Evolutionary conservation across 2,329 filamentous ascomycete species (phyloP).

Genomic region (Xylaria sp.): DNA sequence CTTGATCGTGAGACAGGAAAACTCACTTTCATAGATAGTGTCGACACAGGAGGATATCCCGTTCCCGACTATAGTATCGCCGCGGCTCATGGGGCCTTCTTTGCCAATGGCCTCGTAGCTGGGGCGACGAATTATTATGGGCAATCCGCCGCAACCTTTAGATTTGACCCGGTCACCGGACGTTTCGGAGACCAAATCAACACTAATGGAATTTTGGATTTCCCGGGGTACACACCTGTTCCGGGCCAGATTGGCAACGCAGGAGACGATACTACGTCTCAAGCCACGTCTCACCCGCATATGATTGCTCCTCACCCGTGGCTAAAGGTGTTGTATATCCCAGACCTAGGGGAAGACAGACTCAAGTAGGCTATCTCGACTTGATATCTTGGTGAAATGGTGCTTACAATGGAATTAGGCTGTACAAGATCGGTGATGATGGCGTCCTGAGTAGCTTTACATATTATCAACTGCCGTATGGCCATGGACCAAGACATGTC

Average conservation of each 20-base stretch:
- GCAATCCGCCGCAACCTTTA: not conserved
- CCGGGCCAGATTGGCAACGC: not conserved
- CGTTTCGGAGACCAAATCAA: not conserved
- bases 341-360: not conserved
- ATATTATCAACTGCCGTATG: not conserved
- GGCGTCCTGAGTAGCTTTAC: not conserved
- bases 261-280: not conserved
- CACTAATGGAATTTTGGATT: not conserved
- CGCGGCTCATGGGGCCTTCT: not conserved
- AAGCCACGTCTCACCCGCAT: not conserved
- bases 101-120: not conserved
- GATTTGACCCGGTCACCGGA: not conserved
- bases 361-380: not conserved
- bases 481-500: not conserved
- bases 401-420: not conserved
- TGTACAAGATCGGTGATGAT: not conserved
- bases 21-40: not conserved
- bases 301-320: not conserved
- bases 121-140: not conserved
- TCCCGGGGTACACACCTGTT: not conserved
- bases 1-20: not conserved
- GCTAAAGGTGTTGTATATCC: not conserved
- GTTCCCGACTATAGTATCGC: not conserved
- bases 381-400: not conserved
- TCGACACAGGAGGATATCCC: not conserved